Percentiles rank a stretch among this genome's conserved stretches.
Conservation (phyloP, 2,329 filamentous ascomycete species). For the Colletotrichum destructivum region DNA sequence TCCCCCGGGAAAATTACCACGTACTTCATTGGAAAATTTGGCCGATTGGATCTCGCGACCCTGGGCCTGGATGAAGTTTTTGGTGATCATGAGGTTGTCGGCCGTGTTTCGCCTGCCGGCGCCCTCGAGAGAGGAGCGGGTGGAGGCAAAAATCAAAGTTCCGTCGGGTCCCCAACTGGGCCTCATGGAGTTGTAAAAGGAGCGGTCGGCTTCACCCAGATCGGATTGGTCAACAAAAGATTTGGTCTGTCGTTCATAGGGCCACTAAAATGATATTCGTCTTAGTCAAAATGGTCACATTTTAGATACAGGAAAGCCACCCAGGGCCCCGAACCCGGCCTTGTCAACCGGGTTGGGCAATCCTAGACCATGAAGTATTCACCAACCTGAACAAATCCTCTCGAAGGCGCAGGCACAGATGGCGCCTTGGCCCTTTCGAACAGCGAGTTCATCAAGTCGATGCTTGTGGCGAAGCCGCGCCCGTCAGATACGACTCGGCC, state of each 20-base stretch:
- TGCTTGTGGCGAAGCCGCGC: slow-evolving; percentile 85
- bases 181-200: slow-evolving; percentile 81
- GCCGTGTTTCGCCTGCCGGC: slow-evolving; percentile 53
- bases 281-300: slow-evolving; percentile 51
- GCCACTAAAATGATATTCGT: slow-evolving; percentile 77
- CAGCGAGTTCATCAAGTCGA: slow-evolving; percentile 96
- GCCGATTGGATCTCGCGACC: slow-evolving; percentile 76
- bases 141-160: slow-evolving; percentile 73
- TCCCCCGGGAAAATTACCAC: slow-evolving; percentile 29
- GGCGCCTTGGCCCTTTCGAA: slow-evolving; percentile 81
- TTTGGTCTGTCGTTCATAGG: slow-evolving; percentile 85
- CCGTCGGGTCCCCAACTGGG: slow-evolving; percentile 85
- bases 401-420: slow-evolving; percentile 64
- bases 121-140: slow-evolving; percentile 44
- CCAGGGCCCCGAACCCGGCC: slow-evolving; percentile 1
- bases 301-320: slow-evolving; percentile 51
- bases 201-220: slow-evolving; percentile 75
- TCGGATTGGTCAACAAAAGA: slow-evolving; percentile 73
- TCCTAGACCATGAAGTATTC: slow-evolving; percentile 53
- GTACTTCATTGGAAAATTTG: slow-evolving; percentile 71
- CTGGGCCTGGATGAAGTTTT: slow-evolving; percentile 73
- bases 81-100: slow-evolving; percentile 67
- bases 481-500: slow-evolving; percentile 60
- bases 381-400: slow-evolving; percentile 93
- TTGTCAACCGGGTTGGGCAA: slow-evolving; percentile 28